Percentiles rank a stretch among this genome's conserved stretches.
phyloP scores from a whole-genome alignment of 2,329 filamentous ascomycete species.

The Fusarium buharicum region DNA sequence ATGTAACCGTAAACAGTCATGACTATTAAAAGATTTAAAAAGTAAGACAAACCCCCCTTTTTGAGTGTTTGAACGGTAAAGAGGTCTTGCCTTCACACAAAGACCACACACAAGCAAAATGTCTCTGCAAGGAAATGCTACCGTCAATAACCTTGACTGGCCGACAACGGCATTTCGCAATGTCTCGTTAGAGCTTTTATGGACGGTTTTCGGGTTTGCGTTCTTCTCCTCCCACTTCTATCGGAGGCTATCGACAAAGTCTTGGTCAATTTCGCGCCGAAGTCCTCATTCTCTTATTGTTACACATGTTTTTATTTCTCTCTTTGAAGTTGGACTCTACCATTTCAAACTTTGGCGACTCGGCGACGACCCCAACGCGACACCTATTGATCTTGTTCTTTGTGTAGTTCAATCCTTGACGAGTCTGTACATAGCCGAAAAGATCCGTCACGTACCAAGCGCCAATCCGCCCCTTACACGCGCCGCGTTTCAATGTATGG shows the following conservation, averaged over 20 bases:
- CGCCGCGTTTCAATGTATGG: conserved; percentile 1
- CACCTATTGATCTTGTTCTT: neutral
- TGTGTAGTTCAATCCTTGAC: neutral
- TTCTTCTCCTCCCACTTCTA: neutral
- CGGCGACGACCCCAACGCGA: neutral
- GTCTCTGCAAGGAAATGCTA: too few species aligned
- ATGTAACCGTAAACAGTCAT: too few species aligned
- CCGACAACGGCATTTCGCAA: too few species aligned
- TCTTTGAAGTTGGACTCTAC: neutral
- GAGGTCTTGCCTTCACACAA: too few species aligned
- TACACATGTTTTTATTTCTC: neutral
- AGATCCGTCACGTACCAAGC: neutral
- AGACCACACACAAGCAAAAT: too few species aligned
- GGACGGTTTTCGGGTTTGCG: neutral
- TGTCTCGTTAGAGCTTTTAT: too few species aligned
- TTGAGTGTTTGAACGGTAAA: too few species aligned
- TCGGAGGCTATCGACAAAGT: neutral
- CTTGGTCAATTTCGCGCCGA: neutral
- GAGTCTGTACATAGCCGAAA: neutral
- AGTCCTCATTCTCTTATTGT: neutral
- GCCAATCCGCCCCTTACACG: neutral
- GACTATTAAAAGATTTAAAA: too few species aligned
- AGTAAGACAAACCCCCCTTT: too few species aligned
- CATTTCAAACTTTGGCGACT: neutral
- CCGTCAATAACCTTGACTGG: too few species aligned